Evolutionary conservation across 352 stramenopile species (phyloP), one percentile per base, ranked within the genome.

Genomic region (Phytophthora uliginosa): DNA sequence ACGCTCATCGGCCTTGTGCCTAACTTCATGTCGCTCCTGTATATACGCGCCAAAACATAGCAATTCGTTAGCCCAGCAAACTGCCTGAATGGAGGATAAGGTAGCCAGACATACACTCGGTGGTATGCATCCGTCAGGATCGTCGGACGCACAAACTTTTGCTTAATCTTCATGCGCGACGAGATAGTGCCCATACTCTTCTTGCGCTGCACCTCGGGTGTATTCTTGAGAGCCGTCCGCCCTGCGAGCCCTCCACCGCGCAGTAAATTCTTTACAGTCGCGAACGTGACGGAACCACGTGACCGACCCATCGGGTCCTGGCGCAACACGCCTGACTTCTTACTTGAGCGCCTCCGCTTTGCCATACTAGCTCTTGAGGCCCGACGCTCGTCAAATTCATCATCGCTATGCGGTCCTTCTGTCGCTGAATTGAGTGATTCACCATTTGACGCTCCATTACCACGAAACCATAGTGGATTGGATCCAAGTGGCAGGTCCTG

Each of bases 11-110:
- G 79, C 17, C 77, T 88, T 18, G 85, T 92, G 3, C 86, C 86
- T 15, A 94, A 77, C 57, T 88, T 88, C 86, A 94, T 94, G 42
- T 70, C 78, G 68, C 82, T 93, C 84, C 86, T 92, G 59, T n/a
- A 40, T 17, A 36, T 26, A 47, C 38, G 3, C 15, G 10, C 18
- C 17, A 66, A n/a, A 59, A n/a, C 34, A 51, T 6, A 42, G 22
- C 24, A 66, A 31, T 0, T 6, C 40, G 40, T 63, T 68, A 73
- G 45, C 22, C 15, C 20, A 40, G 10, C 15, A 51, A 24, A 1
- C 9, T 13, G 15, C 28, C 63, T 5, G 3, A n/a, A 6, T 48
- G 38, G n/a, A 48, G n/a, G 34, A 40, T 15, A 31, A 6, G 13
- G 0, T 60, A 56, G 36, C 12, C 10, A 31, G 24, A 84, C 83